phyloP scores from a whole-genome alignment of 768 basidiomycete genomes.

The Cytidiella melzeri region DNA sequence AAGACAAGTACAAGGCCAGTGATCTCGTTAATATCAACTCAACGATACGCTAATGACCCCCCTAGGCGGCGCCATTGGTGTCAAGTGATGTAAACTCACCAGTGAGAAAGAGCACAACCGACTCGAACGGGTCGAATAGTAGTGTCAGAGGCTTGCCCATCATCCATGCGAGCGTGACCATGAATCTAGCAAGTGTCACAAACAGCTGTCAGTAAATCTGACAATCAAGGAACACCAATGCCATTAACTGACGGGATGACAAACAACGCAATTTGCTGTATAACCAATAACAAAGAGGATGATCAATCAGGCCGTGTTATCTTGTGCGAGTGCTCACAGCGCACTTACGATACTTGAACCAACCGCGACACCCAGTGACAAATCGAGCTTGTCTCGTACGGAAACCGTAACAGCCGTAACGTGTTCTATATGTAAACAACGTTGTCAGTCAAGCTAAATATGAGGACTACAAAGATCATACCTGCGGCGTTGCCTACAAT shows the following conservation, averaged over 20 bases:
- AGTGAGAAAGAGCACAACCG: constrained; percentile 45
- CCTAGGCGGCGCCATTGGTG: no score
- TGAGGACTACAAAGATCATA: constrained; percentile 23
- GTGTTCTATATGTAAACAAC: constrained; percentile 48
- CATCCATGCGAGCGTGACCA: constrained; percentile 76
- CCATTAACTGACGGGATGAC: constrained; percentile 54
- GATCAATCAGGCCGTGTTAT: background rate
- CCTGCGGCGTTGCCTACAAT: constrained; percentile 78
- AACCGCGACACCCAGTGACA: constrained; percentile 81
- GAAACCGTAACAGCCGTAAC: constrained; percentile 89
- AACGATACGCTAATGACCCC: background rate
- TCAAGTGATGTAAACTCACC: constrained; percentile 25
- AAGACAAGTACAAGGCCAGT: constrained; percentile 30
- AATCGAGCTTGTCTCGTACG: constrained; percentile 73
- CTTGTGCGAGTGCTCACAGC: background rate
- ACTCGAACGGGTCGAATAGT: constrained; percentile 85
- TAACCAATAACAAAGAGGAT: constrained; percentile 1
- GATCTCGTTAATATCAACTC: no score
- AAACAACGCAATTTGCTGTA: constrained; percentile 67
- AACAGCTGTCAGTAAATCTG: constrained; percentile 1
- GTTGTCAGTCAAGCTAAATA: background rate
- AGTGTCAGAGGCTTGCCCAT: constrained; percentile 74
- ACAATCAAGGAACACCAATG: no score
- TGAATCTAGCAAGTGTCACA: constrained; percentile 33
- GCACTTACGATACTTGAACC: constrained; percentile 65